Conservation (phyloP, 192 early-diverging fungal genomes). For the Coemansia sp. region DNA sequence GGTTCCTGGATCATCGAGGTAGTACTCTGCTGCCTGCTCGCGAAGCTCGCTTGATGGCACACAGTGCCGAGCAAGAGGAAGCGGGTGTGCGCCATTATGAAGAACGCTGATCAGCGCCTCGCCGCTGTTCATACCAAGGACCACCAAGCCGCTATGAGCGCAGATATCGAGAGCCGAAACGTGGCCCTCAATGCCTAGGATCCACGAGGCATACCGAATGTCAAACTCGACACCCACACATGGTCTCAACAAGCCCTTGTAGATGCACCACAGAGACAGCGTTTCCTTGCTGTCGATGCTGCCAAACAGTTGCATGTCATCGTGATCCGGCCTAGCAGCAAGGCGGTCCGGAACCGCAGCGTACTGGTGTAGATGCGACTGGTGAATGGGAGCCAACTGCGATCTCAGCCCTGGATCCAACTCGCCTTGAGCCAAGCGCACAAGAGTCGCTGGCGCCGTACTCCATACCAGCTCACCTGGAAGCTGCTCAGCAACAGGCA, state of each 20-base stretch:
- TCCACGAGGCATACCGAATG: constrained; percentile 13
- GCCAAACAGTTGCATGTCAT: constrained; percentile 21
- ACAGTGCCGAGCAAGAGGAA: neutral
- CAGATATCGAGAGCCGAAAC: constrained; percentile 10
- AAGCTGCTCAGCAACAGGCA: constrained; percentile 5
- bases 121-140: constrained; percentile 34
- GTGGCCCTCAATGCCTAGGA: constrained; percentile 32
- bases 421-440: constrained; percentile 5
- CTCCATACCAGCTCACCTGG: constrained; percentile 43
- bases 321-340: neutral
- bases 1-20: neutral
- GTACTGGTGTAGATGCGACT: neutral
- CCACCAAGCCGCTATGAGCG: constrained; percentile 35
- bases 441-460: neutral
- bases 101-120: constrained; percentile 35
- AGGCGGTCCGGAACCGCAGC: neutral
- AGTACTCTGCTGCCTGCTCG: constrained; percentile 19
- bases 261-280: constrained; percentile 40
- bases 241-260: neutral
- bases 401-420: constrained; percentile 5
- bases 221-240: constrained; percentile 24
- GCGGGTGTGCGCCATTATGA: constrained; percentile 4
- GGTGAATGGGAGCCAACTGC: neutral
- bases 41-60: constrained; percentile 14
- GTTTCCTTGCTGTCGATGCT: constrained; percentile 7